Percentiles rank a stretch among this genome's conserved stretches.
These are phyloP conservation scores for Biscutella laevigata DNA, from an alignment of 441 rosid species.

Conservation along the genomic window DNA sequence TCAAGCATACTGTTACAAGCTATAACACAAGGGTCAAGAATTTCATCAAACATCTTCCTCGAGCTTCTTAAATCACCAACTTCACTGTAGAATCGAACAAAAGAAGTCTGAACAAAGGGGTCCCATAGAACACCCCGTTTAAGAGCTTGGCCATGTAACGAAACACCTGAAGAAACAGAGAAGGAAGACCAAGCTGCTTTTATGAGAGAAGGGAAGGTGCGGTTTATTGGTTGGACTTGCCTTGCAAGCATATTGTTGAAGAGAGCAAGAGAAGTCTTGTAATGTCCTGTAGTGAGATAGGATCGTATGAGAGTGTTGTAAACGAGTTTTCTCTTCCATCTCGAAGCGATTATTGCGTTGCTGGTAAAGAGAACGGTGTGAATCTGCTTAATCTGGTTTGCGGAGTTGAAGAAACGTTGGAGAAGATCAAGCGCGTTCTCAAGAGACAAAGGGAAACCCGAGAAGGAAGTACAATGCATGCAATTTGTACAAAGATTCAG, in stretches of 20 bases:
- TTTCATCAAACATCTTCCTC: conserved; percentile 47
- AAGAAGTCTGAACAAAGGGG: conserved; percentile 46
- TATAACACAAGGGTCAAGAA: conserved; percentile 33
- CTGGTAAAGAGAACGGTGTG: conserved; percentile 39
- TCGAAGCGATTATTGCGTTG: conserved; percentile 21
- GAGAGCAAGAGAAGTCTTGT: conserved; percentile 29
- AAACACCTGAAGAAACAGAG: conserved; percentile 26
- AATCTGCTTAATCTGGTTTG: conserved; percentile 42
- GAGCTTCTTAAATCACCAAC: conserved; percentile 31
- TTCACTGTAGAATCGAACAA: conserved; percentile 34
- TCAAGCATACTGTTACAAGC: conserved; percentile 53
- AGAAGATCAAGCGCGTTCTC: conserved; percentile 43
- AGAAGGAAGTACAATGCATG: conserved; percentile 11
- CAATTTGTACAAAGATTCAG: neutral
- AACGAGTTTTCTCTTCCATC: conserved; percentile 35
- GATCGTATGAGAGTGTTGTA: conserved; percentile 57
- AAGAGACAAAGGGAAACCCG: conserved; percentile 14
- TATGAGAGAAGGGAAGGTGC: conserved; percentile 58
- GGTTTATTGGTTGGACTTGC: conserved; percentile 33
- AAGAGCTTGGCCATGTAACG: conserved; percentile 48
- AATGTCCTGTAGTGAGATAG: conserved; percentile 37
- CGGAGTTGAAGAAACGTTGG: conserved; percentile 35
- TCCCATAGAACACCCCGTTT: conserved; percentile 41
- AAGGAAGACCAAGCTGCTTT: conserved; percentile 33
- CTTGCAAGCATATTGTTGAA: conserved; percentile 46